Conservation (phyloP, 2,329 filamentous ascomycete species). For the Calonectria leucothoes region DNA sequence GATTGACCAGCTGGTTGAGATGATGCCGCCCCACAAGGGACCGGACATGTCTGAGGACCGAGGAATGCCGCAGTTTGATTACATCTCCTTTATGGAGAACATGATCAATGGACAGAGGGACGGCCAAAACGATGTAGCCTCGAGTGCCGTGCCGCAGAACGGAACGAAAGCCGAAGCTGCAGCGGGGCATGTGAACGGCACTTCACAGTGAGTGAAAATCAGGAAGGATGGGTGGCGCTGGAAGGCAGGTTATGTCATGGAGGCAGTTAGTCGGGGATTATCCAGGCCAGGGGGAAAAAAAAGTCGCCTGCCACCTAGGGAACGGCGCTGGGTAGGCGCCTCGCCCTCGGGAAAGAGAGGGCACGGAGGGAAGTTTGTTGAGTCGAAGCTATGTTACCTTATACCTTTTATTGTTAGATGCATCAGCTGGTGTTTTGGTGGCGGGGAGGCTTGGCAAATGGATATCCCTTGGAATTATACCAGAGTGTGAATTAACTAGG, state of each 20-base stretch:
- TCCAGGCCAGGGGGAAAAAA: slow-evolving; percentile 13
- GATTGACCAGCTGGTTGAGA: slow-evolving; percentile 89
- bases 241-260: background rate
- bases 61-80: slow-evolving; percentile 90
- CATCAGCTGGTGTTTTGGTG: slow-evolving; percentile 36
- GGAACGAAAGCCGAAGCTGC: slow-evolving; percentile 49
- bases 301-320: slow-evolving; percentile 12
- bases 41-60: slow-evolving; percentile 89
- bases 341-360: slow-evolving; percentile 6
- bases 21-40: slow-evolving; percentile 86
- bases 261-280: slow-evolving; percentile 10
- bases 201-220: slow-evolving; percentile 24
- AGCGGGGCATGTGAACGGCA: slow-evolving; percentile 50
- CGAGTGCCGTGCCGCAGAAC: slow-evolving; percentile 48
- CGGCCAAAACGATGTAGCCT: slow-evolving; percentile 39
- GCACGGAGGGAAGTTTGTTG: slow-evolving; percentile 12
- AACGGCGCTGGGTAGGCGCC: slow-evolving; percentile 17
- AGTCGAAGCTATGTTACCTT: slow-evolving; percentile 25
- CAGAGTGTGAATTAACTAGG: slow-evolving; percentile 29
- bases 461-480: slow-evolving; percentile 43
- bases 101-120: slow-evolving; percentile 67
- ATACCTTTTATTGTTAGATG: slow-evolving; percentile 30
- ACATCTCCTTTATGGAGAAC: slow-evolving; percentile 96
- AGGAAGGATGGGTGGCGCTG: background rate
- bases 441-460: slow-evolving; percentile 34